Percentiles rank a stretch among this genome's conserved stretches.
phyloP scores from a whole-genome alignment of 768 basidiomycete species.

The Russula foetens region DNA sequence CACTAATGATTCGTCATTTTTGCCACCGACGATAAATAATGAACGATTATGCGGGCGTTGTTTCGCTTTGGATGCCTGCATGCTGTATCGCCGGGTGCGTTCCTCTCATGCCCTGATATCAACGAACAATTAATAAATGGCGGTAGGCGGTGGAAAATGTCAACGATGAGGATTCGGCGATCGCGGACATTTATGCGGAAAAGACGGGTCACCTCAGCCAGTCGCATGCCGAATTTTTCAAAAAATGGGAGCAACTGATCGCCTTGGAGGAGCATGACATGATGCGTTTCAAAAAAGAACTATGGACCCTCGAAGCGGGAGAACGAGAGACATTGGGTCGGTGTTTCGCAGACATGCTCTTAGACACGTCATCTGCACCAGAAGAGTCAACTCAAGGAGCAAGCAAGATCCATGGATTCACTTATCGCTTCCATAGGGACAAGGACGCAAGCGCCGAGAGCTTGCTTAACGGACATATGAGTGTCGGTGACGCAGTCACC shows the following conservation, averaged over 20 bases:
- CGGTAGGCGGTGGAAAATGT: constrained; percentile 62
- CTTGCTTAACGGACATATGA: constrained; percentile 73
- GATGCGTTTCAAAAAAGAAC: constrained; percentile 75
- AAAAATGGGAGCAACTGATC: constrained; percentile 82
- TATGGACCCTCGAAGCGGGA: constrained; percentile 84
- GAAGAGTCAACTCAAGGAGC: constrained; percentile 21
- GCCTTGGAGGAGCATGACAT: constrained; percentile 84
- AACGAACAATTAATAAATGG: neutral
- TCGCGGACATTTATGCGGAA: constrained; percentile 59
- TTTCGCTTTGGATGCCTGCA: constrained; percentile 78
- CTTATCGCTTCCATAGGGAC: constrained; percentile 55
- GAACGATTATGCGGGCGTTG: constrained; percentile 72
- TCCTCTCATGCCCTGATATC: neutral
- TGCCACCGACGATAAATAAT: constrained; percentile 86
- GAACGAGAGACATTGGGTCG: constrained; percentile 78
- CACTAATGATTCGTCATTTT: constrained; percentile 38
- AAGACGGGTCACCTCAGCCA: constrained; percentile 77
- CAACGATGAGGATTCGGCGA: constrained; percentile 42
- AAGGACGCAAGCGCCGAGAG: constrained; percentile 21
- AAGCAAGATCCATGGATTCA: constrained; percentile 67
- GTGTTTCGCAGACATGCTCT: constrained; percentile 75
- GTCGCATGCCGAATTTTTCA: constrained; percentile 69
- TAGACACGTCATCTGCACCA: constrained; percentile 39
- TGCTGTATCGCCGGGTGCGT: constrained; percentile 83
- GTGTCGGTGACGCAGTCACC: constrained; percentile 72